phyloP scores from a whole-genome alignment of 148 eudicot genomes.

The Dianthus caryophyllus region DNA sequence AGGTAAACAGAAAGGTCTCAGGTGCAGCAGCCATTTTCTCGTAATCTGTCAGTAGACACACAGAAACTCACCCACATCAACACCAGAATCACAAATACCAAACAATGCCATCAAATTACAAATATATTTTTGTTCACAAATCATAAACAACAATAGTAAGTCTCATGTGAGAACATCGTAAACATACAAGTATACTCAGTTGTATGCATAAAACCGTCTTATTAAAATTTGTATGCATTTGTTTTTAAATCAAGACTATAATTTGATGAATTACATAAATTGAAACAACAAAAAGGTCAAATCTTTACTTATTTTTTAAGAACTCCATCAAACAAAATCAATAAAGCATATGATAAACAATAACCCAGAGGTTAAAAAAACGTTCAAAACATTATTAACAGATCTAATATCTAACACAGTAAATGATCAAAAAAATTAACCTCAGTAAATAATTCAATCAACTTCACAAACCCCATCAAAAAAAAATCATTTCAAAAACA shows the following conservation, averaged over 20 bases:
- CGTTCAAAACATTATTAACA: not conserved
- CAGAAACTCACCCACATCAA: not conserved
- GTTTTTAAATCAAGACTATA: no score
- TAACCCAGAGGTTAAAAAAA: not conserved
- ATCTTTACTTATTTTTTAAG: not conserved
- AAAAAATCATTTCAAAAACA: not conserved
- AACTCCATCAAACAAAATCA: no score
- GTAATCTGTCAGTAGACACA: slow-evolving; percentile 21
- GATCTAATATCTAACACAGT: no score
- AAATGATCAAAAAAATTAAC: no score
- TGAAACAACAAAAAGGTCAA: not conserved
- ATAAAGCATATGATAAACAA: not conserved
- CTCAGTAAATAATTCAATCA: not conserved
- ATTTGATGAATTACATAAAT: no score
- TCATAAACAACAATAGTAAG: no score
- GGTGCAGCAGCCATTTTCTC: slow-evolving; percentile 28
- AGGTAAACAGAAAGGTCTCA: slow-evolving; percentile 44
- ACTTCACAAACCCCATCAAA: not conserved
- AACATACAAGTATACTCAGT: not conserved
- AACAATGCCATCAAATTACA: slow-evolving; percentile 1
- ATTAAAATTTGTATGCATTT: no score
- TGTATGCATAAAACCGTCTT: no score
- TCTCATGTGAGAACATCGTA: not conserved
- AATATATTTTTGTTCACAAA: no score
- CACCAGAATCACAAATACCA: not conserved